phyloP scores from a whole-genome alignment of 345 rosid genomes.

The Aquilaria yunnanensis region DNA sequence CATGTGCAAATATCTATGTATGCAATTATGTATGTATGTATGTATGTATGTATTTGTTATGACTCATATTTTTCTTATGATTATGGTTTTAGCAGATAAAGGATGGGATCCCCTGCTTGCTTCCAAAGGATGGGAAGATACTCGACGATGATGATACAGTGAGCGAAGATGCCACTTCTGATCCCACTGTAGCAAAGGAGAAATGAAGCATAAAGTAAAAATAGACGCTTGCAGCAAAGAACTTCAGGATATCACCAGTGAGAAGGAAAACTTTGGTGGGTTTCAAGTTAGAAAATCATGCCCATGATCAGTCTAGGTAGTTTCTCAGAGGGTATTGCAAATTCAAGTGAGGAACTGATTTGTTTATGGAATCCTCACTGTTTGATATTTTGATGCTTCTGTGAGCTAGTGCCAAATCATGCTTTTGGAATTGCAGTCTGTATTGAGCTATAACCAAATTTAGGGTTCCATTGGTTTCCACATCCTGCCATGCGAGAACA shows the following conservation, averaged over 20 bases:
- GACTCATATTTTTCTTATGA: background rate
- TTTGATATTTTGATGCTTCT: too few species aligned
- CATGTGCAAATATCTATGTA: too few species aligned
- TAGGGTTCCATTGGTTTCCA: too few species aligned
- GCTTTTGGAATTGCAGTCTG: too few species aligned
- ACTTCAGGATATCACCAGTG: too few species aligned
- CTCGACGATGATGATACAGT: constrained; percentile 25
- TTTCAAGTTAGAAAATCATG: background rate
- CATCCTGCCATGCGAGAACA: too few species aligned
- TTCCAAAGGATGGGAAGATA: constrained; percentile 73
- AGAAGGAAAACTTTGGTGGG: background rate
- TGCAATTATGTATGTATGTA: background rate
- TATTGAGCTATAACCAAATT: too few species aligned
- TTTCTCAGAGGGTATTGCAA: background rate
- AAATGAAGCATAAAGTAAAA: background rate
- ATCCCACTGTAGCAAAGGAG: constrained; percentile 14
- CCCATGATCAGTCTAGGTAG: too few species aligned
- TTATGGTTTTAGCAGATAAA: constrained; percentile 35
- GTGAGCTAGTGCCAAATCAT: too few species aligned
- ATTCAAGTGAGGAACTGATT: background rate
- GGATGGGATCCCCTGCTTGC: constrained; percentile 76
- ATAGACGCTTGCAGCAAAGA: too few species aligned
- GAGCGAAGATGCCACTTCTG: constrained; percentile 13
- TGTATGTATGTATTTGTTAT: background rate
- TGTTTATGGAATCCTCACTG: background rate